Evolutionary conservation across 768 basidiomycete genomes (phyloP), one percentile per base, ranked within the genome.

Genomic region (Panus rudis): DNA sequence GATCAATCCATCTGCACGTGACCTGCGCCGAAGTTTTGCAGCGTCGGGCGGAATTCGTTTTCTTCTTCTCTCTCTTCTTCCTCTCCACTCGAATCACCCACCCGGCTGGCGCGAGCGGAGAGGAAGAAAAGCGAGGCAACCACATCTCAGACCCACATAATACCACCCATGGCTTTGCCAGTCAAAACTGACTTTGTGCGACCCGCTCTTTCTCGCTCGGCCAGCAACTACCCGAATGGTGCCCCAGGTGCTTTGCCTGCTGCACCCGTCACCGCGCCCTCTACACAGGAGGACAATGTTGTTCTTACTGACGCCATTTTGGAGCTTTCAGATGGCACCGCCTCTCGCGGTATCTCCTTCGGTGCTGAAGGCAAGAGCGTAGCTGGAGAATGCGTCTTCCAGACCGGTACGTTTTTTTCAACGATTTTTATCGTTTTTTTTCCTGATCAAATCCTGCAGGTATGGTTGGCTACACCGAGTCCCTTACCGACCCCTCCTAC

Each of bases 401-500:
- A 97, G 71, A 99, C 96, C 30, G 96, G 96, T 93, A 58, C 62
- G 84, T 53, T 19, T 30, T 46, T 32, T 37, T 20, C 17, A 8
- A 6, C 35, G 20, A 25, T 28, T n/a, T 21, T 37, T 42, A 12
- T 41, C 30, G 23, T 26, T 19, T 14, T n/a, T 32, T 8, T 7
- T 8, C n/a, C 22, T 22, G 25, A 17, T 21, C 6, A 43, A 2
- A 30, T 14, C 1, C 13, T 49, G 41, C 57, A 99, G 96, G 96
- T 43, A 98, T 99, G 94, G 92, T 98, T 44, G 96, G 96, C 23
- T 99, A 99, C 65, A 92, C 91, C 27, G 96, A 98, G 58, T 97
- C 94, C 16, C 70, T 98, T 53, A 99, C 96, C 34, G 96, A 98
- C 63, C 96, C 96, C 16, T 98, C 94, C 2, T 99, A 99, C 65